Conservation (phyloP, 2,329 filamentous ascomycete genomes). For the Xylaria sp. region DNA sequence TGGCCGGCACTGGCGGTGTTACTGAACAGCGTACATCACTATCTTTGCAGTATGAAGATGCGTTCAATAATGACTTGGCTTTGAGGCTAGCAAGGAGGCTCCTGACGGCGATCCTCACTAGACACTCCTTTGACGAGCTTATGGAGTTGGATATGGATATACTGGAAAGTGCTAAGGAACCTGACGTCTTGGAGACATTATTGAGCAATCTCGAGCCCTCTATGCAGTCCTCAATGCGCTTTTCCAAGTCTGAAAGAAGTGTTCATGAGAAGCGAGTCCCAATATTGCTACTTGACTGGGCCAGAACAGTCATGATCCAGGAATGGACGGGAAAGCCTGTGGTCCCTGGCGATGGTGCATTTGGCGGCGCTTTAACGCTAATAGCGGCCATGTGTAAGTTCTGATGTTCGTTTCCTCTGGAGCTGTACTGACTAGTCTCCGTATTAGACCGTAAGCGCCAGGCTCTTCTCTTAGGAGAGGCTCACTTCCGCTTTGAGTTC, state of each 20-base stretch:
- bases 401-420: slow-evolving; percentile 1
- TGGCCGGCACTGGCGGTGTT: slow-evolving; percentile 53
- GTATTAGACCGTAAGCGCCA: slow-evolving; percentile 64
- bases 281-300: slow-evolving; percentile 70
- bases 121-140: slow-evolving; percentile 57
- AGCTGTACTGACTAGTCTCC: slow-evolving; percentile 27
- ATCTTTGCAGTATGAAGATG: slow-evolving; percentile 67
- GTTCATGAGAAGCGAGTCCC: slow-evolving; percentile 63
- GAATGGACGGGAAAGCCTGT: slow-evolving; percentile 81
- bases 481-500: slow-evolving; percentile 76
- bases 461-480: slow-evolving; percentile 67
- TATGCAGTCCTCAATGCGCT: slow-evolving; percentile 53
- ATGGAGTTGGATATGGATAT: slow-evolving; percentile 44
- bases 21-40: slow-evolving; percentile 54
- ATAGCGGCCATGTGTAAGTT: slow-evolving; percentile 74
- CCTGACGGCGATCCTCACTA: slow-evolving; percentile 61
- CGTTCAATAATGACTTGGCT: slow-evolving; percentile 65
- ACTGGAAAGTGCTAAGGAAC: slow-evolving; percentile 40
- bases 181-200: slow-evolving; percentile 55
- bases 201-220: slow-evolving; percentile 61
- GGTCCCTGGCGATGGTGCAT: slow-evolving; percentile 71
- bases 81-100: slow-evolving; percentile 63
- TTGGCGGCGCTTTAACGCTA: slow-evolving; percentile 78
- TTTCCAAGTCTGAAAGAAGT: slow-evolving; percentile 56
- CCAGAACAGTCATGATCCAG: slow-evolving; percentile 74